Evolutionary conservation across 1,284 basidiomycete genomes (phyloP).

Genomic region (Leccinum glutinopallens): DNA sequence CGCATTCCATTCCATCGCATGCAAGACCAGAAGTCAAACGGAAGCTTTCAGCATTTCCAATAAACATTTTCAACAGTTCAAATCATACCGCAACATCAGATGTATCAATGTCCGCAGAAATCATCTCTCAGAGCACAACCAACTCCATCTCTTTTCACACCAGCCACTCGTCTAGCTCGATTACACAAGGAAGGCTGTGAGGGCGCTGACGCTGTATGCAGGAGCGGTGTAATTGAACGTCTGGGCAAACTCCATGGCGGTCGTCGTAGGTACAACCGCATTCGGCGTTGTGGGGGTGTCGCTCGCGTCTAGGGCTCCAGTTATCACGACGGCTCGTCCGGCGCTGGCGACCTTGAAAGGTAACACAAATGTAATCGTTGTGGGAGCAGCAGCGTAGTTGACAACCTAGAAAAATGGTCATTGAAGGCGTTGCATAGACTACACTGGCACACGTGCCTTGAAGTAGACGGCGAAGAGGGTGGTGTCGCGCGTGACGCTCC

Average conservation of each 20-base stretch:
- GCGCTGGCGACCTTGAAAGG: conserved; percentile 51
- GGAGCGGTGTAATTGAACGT: conserved; percentile 59
- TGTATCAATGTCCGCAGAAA: not conserved
- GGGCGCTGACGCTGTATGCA: conserved; percentile 58
- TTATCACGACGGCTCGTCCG: conserved; percentile 50
- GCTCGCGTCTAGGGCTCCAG: conserved; percentile 49
- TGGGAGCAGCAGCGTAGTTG: conserved; percentile 47
- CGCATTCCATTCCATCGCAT: conserved; percentile 31
- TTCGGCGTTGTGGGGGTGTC: conserved; percentile 57
- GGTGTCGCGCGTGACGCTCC: conserved; percentile 57
- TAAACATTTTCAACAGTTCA: conserved; percentile 27
- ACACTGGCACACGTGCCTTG: conserved; percentile 45
- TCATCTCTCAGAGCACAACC: not conserved
- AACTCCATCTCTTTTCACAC: not conserved
- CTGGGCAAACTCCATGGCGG: conserved; percentile 47
- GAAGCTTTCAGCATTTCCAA: conserved; percentile 47
- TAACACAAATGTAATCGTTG: conserved; percentile 52
- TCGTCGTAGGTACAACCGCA: conserved; percentile 48
- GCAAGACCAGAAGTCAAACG: conserved; percentile 43
- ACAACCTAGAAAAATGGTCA: conserved; percentile 43
- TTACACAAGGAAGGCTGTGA: conserved; percentile 28
- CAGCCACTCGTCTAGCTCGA: not conserved
- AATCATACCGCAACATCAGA: conserved; percentile 12
- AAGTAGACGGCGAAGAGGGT: conserved; percentile 49
- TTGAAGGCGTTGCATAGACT: not conserved